These are phyloP conservation scores for Cryphonectria japonica DNA, from an alignment of 2,329 filamentous ascomycete genomes.

Conservation along the genomic window DNA sequence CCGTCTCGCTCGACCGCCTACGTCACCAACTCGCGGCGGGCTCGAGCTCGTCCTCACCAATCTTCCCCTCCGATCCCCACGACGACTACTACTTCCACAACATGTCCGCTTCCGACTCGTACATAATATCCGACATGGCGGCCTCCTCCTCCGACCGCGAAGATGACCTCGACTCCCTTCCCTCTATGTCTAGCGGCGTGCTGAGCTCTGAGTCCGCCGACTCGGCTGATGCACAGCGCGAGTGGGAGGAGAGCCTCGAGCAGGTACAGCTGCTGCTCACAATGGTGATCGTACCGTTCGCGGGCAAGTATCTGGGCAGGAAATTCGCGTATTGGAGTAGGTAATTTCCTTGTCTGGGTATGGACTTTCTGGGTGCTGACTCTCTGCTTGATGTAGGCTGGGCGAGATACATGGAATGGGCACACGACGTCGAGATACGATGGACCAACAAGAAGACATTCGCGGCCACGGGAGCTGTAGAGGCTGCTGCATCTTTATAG, in stretches of 20 bases:
- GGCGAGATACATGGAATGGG: conserved; percentile 94
- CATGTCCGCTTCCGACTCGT: conserved; percentile 49
- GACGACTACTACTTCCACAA: background rate
- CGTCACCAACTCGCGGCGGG: conserved; percentile 9
- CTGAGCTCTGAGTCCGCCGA: conserved; percentile 52
- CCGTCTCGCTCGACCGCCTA: conserved; percentile 11
- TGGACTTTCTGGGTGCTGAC: conserved; percentile 28
- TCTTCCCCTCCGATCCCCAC: background rate
- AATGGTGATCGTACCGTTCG: conserved; percentile 92
- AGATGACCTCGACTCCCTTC: conserved; percentile 66
- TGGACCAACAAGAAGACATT: conserved; percentile 67
- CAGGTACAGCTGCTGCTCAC: conserved; percentile 91
- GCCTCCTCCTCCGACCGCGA: conserved; percentile 50
- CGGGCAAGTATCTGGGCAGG: conserved; percentile 92
- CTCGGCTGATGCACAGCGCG: conserved; percentile 82
- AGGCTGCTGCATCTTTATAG: conserved; percentile 61
- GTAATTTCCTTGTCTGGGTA: conserved; percentile 38
- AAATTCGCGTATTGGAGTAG: conserved; percentile 96
- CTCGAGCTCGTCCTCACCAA: background rate
- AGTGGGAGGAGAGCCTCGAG: conserved; percentile 94
- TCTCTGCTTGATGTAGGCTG: conserved; percentile 63
- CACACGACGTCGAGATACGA: conserved; percentile 76
- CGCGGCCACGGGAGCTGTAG: conserved; percentile 65
- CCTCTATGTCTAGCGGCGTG: conserved; percentile 60
- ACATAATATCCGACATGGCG: conserved; percentile 54